These are phyloP conservation scores for Solanum acaule DNA, from an alignment of 257 asterid species.

Conservation along the genomic window DNA sequence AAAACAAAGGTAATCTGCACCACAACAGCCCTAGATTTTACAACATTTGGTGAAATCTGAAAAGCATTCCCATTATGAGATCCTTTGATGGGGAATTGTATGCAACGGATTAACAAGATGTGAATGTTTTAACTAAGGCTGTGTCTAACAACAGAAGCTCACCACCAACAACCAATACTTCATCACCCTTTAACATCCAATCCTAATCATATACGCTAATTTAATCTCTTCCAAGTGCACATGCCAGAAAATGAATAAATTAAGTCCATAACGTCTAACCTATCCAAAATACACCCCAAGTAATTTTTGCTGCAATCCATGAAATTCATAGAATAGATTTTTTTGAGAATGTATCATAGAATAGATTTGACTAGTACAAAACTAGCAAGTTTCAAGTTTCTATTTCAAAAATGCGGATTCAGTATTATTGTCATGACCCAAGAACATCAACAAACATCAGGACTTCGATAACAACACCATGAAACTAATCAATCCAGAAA, in stretches of 20 bases:
- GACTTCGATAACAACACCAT: too few species aligned
- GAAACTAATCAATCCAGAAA: too few species aligned
- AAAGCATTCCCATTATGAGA: background rate
- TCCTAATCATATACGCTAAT: background rate
- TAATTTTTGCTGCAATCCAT: too few species aligned
- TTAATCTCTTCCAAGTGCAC: too few species aligned
- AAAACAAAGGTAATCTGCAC: background rate
- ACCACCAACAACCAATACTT: background rate
- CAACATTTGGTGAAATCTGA: background rate
- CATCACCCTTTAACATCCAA: background rate
- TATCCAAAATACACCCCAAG: background rate
- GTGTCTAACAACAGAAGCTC: background rate
- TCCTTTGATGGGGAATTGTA: background rate
- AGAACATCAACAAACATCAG: too few species aligned
- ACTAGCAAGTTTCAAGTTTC: too few species aligned
- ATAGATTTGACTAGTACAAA: too few species aligned
- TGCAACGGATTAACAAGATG: background rate
- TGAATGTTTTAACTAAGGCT: background rate
- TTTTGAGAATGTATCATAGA: too few species aligned
- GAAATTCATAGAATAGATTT: too few species aligned
- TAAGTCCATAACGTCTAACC: background rate
- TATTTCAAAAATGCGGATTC: too few species aligned
- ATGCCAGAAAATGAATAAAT: background rate
- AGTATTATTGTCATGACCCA: too few species aligned
- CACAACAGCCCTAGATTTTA: background rate